These are phyloP conservation scores for Penicillium pulvis DNA, from an alignment of 495 filamentous ascomycete species.

Conservation along the genomic window DNA sequence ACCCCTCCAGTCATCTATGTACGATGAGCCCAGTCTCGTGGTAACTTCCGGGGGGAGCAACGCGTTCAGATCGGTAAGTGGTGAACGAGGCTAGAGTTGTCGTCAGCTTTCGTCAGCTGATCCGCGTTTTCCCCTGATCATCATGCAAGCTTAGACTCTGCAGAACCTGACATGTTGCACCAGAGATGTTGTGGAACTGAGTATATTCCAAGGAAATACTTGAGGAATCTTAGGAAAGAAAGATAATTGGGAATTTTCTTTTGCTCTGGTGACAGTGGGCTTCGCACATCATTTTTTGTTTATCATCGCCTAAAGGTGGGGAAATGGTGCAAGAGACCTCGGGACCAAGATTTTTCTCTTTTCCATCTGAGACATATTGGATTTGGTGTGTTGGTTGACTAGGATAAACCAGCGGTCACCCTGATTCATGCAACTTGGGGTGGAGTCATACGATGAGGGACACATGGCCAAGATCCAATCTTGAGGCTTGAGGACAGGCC, in stretches of 20 bases:
- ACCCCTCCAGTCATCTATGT: slow-evolving; percentile 2
- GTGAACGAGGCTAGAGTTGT: slow-evolving; percentile 7
- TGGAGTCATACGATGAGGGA: slow-evolving; percentile 6
- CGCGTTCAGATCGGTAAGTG: slow-evolving; percentile 8
- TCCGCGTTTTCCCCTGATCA: slow-evolving; percentile 18
- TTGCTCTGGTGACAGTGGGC: background rate
- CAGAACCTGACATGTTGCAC: slow-evolving; percentile 2
- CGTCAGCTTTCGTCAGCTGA: slow-evolving; percentile 22
- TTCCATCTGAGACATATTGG: background rate
- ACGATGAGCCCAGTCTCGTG: slow-evolving; percentile 7
- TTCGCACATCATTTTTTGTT: background rate
- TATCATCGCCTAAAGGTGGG: background rate
- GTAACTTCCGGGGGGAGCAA: slow-evolving; percentile 1
- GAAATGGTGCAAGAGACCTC: background rate
- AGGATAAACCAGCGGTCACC: slow-evolving; percentile 1
- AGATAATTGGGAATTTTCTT: background rate
- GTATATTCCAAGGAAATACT: background rate
- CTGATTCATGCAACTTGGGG: background rate
- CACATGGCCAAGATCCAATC: background rate
- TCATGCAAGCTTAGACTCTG: slow-evolving; percentile 6
- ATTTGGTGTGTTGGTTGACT: background rate
- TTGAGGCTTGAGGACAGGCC: background rate
- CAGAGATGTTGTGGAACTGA: background rate
- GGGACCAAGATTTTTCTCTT: background rate
- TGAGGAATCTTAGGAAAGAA: background rate